Conservation (phyloP, 139 green algal species). For the Tetradesmus obliquus region DNA sequence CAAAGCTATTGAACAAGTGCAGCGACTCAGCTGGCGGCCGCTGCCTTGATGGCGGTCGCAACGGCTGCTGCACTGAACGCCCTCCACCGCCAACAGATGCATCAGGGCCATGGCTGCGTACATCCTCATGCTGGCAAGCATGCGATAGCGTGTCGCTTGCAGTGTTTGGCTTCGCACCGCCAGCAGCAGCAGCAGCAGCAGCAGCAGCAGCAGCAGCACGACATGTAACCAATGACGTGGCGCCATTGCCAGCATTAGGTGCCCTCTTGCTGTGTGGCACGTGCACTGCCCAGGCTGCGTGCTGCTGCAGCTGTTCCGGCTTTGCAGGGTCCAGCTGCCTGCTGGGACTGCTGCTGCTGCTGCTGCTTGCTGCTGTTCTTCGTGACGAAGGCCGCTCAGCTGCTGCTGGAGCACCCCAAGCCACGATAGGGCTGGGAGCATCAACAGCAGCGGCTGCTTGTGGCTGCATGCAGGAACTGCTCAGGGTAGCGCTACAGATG, state of each 20-base stretch:
- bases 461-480: neutral
- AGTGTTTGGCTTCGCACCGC: neutral
- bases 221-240: neutral
- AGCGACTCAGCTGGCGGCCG: slow-evolving; percentile 6
- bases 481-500: neutral
- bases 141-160: neutral
- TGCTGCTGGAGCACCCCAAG: neutral
- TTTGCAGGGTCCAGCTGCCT: neutral
- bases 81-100: neutral
- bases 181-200: neutral
- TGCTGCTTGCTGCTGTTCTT: neutral
- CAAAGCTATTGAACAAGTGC: slow-evolving; percentile 9
- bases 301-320: neutral
- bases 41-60: slow-evolving; percentile 1
- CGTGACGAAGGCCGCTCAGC: neutral
- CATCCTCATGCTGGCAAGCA: neutral
- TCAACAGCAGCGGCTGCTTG: neutral
- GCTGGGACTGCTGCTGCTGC: neutral
- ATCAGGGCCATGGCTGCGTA: neutral
- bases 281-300: neutral
- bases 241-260: neutral
- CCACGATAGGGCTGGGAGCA: neutral
- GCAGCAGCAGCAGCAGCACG: neutral
- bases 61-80: neutral
- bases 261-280: neutral